A percentile compares a stretch with the other conserved stretches of the same genome.
Evolutionary conservation across 129 eudicot genomes (phyloP).

Genomic region (Daucus carota): DNA sequence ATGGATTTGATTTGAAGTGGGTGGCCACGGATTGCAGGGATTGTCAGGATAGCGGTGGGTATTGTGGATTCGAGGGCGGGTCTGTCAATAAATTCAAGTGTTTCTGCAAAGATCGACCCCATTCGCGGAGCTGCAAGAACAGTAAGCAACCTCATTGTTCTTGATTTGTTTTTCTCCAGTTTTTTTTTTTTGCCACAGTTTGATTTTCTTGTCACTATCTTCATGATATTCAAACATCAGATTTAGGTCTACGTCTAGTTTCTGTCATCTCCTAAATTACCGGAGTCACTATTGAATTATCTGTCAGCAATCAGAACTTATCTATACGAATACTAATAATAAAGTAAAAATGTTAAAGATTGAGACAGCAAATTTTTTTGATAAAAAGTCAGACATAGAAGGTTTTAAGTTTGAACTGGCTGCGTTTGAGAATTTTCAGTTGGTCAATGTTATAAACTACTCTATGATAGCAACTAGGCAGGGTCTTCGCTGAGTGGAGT

Average conservation of each 20-base stretch:
- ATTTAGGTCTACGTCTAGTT: neutral
- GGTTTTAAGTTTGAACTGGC: neutral
- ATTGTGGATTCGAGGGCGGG: constrained; percentile 23
- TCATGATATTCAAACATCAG: neutral
- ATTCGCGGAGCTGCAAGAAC: constrained; percentile 17
- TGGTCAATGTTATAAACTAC: neutral
- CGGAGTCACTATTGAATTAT: neutral
- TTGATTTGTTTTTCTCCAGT: neutral
- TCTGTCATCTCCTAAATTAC: neutral
- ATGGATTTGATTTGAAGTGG: constrained; percentile 34
- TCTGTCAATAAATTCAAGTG: constrained; percentile 18
- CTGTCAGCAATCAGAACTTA: neutral
- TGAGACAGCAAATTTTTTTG: neutral
- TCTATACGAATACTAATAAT: neutral
- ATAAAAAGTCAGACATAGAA: neutral
- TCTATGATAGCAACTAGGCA: neutral
- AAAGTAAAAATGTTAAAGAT: neutral
- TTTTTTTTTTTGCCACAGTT: neutral
- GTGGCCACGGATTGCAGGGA: constrained; percentile 20
- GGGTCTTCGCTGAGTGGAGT: neutral
- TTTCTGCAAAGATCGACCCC: constrained; percentile 39
- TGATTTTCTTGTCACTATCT: neutral
- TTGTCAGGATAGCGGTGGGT: constrained; percentile 27
- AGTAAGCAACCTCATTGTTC: constrained; percentile 10
- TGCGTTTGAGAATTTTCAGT: neutral